Base-by-base conservation (phyloP, 1,284 basidiomycete species). In the Ustilago shanxiensis region DNA sequence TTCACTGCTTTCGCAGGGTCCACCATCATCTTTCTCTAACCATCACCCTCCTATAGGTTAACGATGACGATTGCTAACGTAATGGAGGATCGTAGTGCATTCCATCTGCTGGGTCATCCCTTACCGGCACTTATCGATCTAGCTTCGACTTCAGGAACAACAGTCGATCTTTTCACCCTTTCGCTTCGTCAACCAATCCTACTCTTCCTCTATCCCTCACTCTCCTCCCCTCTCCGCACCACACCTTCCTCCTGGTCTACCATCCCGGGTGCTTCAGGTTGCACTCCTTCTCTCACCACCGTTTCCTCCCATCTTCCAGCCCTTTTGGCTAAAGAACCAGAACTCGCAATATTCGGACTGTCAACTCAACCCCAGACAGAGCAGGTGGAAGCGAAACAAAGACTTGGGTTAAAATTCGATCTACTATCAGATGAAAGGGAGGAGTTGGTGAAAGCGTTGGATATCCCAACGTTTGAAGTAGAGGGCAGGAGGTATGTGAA, bases 41-140 rank as follows among this genome's bases (percentile, higher is more conserved):
- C 4, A 5, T 11, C 11, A 33, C 11, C 22, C 44, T 22, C 22
- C 44, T n/a, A 41, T 33, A 16, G 37, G 24, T 14, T 24, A 33
- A 8, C 9, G 28, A 58, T 64, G 62, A 33, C 55, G 18, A 26
- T 8, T 3, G 4, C n/a, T 11, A 60, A 33, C 22, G 28, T n/a
- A 9, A 22, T 18, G 1, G 63, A 77, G 29, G 80, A 83, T 44
- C 50, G 69, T 7, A 66, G 79, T 14, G 71, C 78, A 4, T 73
- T 80, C 37, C 83, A 85, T 45, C 79, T 85, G 3, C 66, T 79
- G 11, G 83, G 83, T 2, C 83, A 84, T 55, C 83, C 83, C 14
- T 51, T 85, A 3, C 82, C 82, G 0, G 79, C 81, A 0, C 51
- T 84, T 11, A 72, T 80, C 54, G 66, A 79, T 24, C 69, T 82